phyloP scores from a whole-genome alignment of 208 protist genomes.

The Leishmania aethiopica region DNA sequence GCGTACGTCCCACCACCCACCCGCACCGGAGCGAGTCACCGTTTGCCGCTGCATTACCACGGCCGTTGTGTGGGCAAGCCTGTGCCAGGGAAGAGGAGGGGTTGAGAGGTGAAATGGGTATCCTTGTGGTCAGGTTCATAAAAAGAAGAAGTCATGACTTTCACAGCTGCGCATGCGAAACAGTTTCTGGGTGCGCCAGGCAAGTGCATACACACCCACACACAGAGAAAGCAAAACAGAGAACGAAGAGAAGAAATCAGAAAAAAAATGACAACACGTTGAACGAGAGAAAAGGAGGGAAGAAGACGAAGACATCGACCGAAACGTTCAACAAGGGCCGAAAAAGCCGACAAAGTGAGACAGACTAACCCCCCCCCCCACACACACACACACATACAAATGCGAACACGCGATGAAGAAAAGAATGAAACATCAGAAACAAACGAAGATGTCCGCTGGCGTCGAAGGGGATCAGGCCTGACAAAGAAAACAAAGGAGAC shows the following conservation, averaged over 20 bases:
- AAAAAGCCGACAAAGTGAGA: not conserved
- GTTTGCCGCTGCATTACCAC: not conserved
- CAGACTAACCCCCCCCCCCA: not conserved
- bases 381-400: too few relatives aligned
- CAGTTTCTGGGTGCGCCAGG: not conserved
- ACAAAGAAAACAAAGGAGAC: not conserved
- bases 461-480: not conserved
- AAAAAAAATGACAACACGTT: not conserved
- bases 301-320: constrained; percentile 2
- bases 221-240: not conserved
- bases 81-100: not conserved
- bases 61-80: not conserved
- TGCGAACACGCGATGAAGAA: not conserved
- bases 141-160: not conserved
- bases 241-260: constrained; percentile 8
- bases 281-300: not conserved
- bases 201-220: not conserved
- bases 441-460: not conserved
- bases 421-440: not conserved
- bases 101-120: not conserved
- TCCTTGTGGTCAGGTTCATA: not conserved
- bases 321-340: not conserved
- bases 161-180: not conserved
- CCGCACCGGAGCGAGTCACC: not conserved
- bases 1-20: not conserved